Conservation (phyloP, 1,284 basidiomycete species). For the Boletus sp. region DNA sequence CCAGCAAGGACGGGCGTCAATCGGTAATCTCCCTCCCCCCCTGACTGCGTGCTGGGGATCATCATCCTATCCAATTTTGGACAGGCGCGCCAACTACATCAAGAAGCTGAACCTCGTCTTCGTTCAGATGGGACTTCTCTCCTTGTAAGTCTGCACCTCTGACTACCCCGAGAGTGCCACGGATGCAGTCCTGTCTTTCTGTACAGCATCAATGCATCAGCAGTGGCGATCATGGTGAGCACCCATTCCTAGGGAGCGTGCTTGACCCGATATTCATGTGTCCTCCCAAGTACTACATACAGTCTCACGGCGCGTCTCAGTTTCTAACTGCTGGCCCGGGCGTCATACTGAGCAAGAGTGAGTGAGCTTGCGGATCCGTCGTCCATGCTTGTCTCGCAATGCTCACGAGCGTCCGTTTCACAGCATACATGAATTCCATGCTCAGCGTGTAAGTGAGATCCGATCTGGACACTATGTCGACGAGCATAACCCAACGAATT, state of each 20-base stretch:
- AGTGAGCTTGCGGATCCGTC: conserved; percentile 8
- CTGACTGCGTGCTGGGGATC: no score
- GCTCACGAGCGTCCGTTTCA: not conserved
- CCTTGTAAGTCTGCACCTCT: conserved; percentile 14
- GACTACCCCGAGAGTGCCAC: no score
- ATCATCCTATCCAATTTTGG: not conserved
- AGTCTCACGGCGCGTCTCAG: not conserved
- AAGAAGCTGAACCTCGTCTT: conserved; percentile 18
- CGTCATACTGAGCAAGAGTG: conserved; percentile 14
- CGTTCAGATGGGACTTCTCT: conserved; percentile 27
- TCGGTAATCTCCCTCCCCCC: conserved; percentile 11
- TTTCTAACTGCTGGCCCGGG: conserved; percentile 12
- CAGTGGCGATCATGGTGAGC: conserved; percentile 17
- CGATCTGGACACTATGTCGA: not conserved
- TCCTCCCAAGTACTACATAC: conserved; percentile 15
- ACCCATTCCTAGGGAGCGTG: not conserved
- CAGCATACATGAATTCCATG: conserved; percentile 29
- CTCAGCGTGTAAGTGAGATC: conserved; percentile 18
- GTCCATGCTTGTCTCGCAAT: not conserved
- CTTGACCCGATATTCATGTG: not conserved
- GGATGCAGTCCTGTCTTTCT: not conserved
- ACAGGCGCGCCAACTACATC: conserved; percentile 13
- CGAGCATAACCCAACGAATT: not conserved
- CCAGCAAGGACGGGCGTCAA: conserved; percentile 10
- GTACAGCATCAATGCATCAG: conserved; percentile 14